A percentile compares a stretch with the other conserved stretches of the same genome.
Evolutionary conservation across 2,329 filamentous ascomycete species (phyloP).

Genomic region (Trichoderma lentiforme): DNA sequence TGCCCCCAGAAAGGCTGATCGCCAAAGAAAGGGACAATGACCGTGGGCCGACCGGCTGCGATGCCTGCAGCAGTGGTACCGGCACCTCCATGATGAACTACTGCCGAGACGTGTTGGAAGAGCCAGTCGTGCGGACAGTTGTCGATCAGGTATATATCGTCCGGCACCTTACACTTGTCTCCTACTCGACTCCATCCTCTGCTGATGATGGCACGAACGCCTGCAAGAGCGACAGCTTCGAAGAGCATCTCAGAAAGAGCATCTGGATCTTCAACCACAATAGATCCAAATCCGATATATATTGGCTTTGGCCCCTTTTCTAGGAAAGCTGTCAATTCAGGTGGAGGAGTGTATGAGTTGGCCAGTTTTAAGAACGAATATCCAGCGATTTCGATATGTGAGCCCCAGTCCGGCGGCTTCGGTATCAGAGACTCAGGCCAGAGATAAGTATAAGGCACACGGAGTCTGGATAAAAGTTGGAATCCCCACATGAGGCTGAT

Average conservation of each 20-base stretch:
- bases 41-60: constrained; percentile 57
- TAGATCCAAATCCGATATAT: constrained; percentile 66
- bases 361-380: constrained; percentile 59
- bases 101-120: constrained; percentile 55
- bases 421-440: constrained; percentile 67
- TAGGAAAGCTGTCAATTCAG: constrained; percentile 54
- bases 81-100: constrained; percentile 63
- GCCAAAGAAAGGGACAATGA: constrained; percentile 66
- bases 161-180: constrained; percentile 40
- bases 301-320: constrained; percentile 56
- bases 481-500: constrained; percentile 65
- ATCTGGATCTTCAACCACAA: constrained; percentile 61
- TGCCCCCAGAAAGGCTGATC: constrained; percentile 65
- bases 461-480: constrained; percentile 58
- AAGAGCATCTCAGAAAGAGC: constrained; percentile 57
- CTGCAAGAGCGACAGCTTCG: constrained; percentile 53
- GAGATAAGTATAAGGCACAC: constrained; percentile 66
- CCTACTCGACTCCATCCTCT: constrained; percentile 65
- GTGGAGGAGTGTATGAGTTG: constrained; percentile 49
- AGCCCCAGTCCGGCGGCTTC: constrained; percentile 61
- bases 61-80: constrained; percentile 64
- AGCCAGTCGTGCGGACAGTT: constrained; percentile 67
- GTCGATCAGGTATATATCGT: constrained; percentile 58
- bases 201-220: constrained; percentile 58
- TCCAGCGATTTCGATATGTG: constrained; percentile 57